Base-by-base conservation (phyloP, 202 grass and related monocot species). In the Dendrocalamus latiflorus region DNA sequence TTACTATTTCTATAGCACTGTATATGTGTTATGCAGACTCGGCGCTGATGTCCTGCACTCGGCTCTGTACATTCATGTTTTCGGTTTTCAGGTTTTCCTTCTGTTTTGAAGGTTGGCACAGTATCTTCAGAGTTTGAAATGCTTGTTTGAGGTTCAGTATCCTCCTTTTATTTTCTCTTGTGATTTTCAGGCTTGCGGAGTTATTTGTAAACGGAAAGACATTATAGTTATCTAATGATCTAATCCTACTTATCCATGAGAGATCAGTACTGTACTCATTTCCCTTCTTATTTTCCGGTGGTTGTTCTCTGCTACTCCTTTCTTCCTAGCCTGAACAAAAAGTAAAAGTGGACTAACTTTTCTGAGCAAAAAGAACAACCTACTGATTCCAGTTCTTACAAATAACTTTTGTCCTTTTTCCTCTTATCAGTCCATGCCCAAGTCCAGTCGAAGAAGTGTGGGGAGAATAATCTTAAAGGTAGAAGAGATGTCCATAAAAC, bases 291-390 rank as follows among this genome's bases (percentile, higher is more conserved):
- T 47, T 80, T 36, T 68, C 39, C 24, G 37, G 44, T 61, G 41
- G 28, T 24, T 51, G 55, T 38, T 62, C 42, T 56, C 43, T 5
- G 20, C 33, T 39, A 8, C 20, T 13, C 10, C 50, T 42, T 60
- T 61, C 30, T 41, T 18, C 24, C 25, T 71, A 80, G 34, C 42
- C 71, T 47, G 51, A 55, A 47, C 18, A 18, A 64, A 60, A 74
- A 65, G 57, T n/a, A 57, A 55, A 66, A 17, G 45, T 16, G 20
- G 4, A 47, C 13, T 25, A 1, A 47, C 20, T 57, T 73, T 72
- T 73, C 49, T 67, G 28, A 57, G 55, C 20, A 24, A 50, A 79
- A 84, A 79, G 15, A 65, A 88, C 66, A 30, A 39, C 15, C 38
- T 18, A 53, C 39, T 42, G 76, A 68, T 84, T 84, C 71, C 43